These are phyloP conservation scores for Saccharomyces cerevisiae DNA, from an alignment of 805 yeast genomes.

Conservation along the genomic window DNA sequence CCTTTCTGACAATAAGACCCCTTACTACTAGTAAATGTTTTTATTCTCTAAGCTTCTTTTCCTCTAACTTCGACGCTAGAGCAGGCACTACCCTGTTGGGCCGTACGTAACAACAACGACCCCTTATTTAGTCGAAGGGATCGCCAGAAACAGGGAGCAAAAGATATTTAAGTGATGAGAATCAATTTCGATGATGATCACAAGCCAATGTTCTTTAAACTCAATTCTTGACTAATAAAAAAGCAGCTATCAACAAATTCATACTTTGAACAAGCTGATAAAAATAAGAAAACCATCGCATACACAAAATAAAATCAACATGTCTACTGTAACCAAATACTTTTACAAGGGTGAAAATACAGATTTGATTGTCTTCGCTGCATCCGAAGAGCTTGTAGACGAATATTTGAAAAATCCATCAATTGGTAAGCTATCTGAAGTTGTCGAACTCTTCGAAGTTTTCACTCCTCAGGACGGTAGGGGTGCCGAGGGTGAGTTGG, in stretches of 20 bases:
- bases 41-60: background rate
- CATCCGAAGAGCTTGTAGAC: conserved; percentile 41
- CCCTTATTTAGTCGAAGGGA: background rate
- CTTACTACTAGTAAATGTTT: background rate
- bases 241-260: background rate
- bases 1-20: background rate
- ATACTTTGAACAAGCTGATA: background rate
- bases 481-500: conserved; percentile 65
- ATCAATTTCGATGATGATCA: background rate
- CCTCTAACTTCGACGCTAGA: background rate
- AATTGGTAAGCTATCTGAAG: conserved; percentile 40
- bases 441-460: conserved; percentile 59
- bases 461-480: conserved; percentile 49
- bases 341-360: conserved; percentile 57
- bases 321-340: conserved; percentile 38
- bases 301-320: conserved; percentile 2
- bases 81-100: background rate
- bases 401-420: conserved; percentile 32
- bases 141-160: background rate
- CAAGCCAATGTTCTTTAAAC: background rate
- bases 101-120: background rate
- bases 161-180: background rate
- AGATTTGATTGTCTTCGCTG: conserved; percentile 62
- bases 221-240: background rate
- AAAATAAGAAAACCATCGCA: background rate